Base-by-base conservation (phyloP, 2,329 filamentous ascomycete genomes). In the Karstenula rhodostoma region DNA sequence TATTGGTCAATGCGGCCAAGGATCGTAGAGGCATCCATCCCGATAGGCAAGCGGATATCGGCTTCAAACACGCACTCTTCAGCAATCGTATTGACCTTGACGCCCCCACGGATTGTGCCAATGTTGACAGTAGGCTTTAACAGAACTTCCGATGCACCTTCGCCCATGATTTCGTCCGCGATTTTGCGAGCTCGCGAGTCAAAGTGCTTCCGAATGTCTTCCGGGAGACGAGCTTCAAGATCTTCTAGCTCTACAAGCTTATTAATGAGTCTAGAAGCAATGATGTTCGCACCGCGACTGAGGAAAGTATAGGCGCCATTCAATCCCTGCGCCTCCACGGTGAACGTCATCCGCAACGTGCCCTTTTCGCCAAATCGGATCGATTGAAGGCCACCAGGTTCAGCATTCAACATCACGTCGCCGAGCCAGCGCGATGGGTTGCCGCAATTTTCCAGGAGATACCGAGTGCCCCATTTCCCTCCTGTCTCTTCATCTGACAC, bases 31-130 rank as follows among this genome's bases (percentile, higher is more conserved):
- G 69, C 65, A n/a, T 60, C 62, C 10, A 81, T 56, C 1, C 79
- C 78, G 32, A 81, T 73, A 0, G 79, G 79, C 15, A 81, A 63
- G 3, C 79, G 71, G 32, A 81, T 78, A 42, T 81, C 79, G 1
- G 73, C 71, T 61, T 80, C 78, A 57, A 81, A 79, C 1, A 67
- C 59, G 49, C 77, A 80, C 17, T 61, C 47, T 4, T 76, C 73
- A 0, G 79, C 77, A 27, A 81, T 80, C 68, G 79, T 78, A 59
- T 81, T 81, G 62, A 81, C 78, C 57, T 81, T 80, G 10, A 75
- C 59, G 2, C 79, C 80, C 6, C 79, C 79, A 27, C 70, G 65
- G n/a, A 81, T 76, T 5, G 73, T 76, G 10, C 79, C 79, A 3
- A 59, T 48, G 22, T 59, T 61, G 12, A 82, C 66, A 0, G 78